Evolutionary conservation across 192 early-diverging fungal species (phyloP).

Genomic region (Rhizophlyctis rosea): DNA sequence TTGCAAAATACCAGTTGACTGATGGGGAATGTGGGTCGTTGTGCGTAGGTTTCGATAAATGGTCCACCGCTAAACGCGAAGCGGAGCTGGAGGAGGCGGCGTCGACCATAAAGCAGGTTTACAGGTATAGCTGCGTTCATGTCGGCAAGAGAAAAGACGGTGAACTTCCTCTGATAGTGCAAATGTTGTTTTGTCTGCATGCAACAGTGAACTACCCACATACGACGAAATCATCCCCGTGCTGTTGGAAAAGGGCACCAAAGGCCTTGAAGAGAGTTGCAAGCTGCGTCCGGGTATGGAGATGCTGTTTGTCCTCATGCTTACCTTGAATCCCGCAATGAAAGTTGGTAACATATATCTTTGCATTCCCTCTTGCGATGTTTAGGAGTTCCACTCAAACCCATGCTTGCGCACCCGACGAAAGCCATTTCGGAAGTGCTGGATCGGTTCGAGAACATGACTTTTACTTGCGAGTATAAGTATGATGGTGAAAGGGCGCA

Average conservation of each 20-base stretch:
- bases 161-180: background rate
- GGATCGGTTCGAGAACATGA: conserved; percentile 86
- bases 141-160: background rate
- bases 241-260: conserved; percentile 73
- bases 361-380: background rate
- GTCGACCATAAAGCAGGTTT: conserved; percentile 62
- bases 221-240: conserved; percentile 90
- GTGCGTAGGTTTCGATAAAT: conserved; percentile 18
- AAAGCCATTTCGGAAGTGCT: conserved; percentile 89
- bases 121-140: conserved; percentile 43
- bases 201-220: conserved; percentile 85
- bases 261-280: conserved; percentile 67
- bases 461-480: conserved; percentile 98
- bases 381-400: conserved; percentile 90
- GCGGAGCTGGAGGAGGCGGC: conserved; percentile 46
- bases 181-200: too few species aligned
- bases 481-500: conserved; percentile 97
- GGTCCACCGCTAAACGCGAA: conserved; percentile 46
- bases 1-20: too few species aligned
- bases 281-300: conserved; percentile 85
- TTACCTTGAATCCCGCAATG: too few species aligned
- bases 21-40: background rate
- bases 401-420: conserved; percentile 99
- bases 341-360: too few species aligned
- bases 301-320: background rate